Evolutionary conservation across 176 grass and related monocot species (phyloP).

Genomic region (Carex kokanica): DNA sequence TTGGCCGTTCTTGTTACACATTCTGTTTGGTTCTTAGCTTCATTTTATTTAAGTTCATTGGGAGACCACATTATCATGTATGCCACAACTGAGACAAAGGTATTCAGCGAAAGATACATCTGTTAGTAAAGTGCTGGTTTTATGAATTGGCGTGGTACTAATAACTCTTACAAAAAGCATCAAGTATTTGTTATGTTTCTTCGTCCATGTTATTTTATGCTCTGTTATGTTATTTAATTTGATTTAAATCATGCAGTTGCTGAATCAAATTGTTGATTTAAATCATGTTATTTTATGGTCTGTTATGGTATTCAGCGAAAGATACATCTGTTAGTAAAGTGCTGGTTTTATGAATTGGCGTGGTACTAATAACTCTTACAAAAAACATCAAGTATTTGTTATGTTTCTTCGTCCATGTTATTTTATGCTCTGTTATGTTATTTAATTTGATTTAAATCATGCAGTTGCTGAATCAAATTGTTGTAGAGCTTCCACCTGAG

Average conservation of each 20-base stretch:
- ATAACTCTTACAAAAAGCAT: background rate
- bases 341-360: too few species aligned
- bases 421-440: too few species aligned
- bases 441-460: too few species aligned
- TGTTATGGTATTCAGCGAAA: too few species aligned
- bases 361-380: too few species aligned
- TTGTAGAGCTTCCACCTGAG: slow-evolving; percentile 77
- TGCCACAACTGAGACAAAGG: background rate
- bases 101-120: background rate
- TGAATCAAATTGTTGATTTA: too few species aligned
- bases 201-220: background rate
- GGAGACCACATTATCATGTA: background rate
- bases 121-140: background rate
- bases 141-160: background rate
- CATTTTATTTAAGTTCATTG: background rate
- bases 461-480: too few species aligned
- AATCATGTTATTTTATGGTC: too few species aligned
- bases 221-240: slow-evolving; percentile 12
- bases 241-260: slow-evolving; percentile 53
- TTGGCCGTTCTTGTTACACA: background rate
- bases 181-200: background rate
- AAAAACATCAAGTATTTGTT: too few species aligned
- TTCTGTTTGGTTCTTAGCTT: background rate
- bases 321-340: too few species aligned
- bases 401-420: too few species aligned